Evolutionary conservation across 192 early-diverging fungal genomes (phyloP).

Genomic region (Helicostylum pulchrum): DNA sequence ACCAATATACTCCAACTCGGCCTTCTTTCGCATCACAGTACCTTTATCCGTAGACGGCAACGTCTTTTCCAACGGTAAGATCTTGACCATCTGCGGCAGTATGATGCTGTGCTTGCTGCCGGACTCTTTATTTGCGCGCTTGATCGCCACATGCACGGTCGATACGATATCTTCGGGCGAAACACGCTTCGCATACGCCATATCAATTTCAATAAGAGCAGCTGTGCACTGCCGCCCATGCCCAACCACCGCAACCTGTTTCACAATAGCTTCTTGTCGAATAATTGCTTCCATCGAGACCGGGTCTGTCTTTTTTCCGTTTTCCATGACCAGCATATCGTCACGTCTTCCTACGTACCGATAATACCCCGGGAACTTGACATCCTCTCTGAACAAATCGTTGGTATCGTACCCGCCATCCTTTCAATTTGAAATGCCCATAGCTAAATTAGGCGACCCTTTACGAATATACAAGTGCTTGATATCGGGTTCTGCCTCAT

Average conservation of each 20-base stretch:
- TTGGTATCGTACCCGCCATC: constrained; percentile 20
- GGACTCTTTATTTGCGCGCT: constrained; percentile 17
- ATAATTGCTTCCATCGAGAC: constrained; percentile 16
- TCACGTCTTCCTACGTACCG: constrained; percentile 20
- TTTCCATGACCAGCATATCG: constrained; percentile 20
- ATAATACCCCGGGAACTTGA: constrained; percentile 9
- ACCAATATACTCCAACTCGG: constrained; percentile 43
- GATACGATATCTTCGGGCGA: not conserved
- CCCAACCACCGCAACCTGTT: constrained; percentile 18
- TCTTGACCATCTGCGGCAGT: constrained; percentile 26
- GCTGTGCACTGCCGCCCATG: constrained; percentile 8
- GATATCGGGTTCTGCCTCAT: not conserved
- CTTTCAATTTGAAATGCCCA: not conserved
- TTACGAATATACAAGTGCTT: constrained; percentile 11
- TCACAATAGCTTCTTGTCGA: constrained; percentile 9
- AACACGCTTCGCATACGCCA: not conserved
- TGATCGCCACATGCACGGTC: not conserved
- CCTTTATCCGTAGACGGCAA: constrained; percentile 29
- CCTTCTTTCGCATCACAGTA: constrained; percentile 32
- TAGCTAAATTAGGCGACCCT: constrained; percentile 14
- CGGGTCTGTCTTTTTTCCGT: constrained; percentile 38
- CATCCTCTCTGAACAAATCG: constrained; percentile 17
- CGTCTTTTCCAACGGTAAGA: constrained; percentile 13
- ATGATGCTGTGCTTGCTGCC: constrained; percentile 18
- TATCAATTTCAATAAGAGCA: constrained; percentile 4